These are phyloP conservation scores for Aspergillus saccharolyticus DNA, from an alignment of 495 filamentous ascomycete genomes.

Conservation along the genomic window DNA sequence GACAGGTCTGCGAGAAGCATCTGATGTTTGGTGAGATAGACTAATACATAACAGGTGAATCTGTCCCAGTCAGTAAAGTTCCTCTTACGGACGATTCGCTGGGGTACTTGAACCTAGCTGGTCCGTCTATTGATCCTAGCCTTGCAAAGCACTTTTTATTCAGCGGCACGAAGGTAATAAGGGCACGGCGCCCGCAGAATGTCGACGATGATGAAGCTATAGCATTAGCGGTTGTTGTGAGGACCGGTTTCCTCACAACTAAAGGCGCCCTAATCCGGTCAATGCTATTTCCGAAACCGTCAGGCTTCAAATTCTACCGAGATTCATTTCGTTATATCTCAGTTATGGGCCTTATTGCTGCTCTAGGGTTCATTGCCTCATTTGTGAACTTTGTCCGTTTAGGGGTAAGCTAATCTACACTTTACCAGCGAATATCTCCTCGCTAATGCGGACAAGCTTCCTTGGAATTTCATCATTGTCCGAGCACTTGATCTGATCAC, in stretches of 20 bases:
- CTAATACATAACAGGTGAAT: slow-evolving; percentile 64
- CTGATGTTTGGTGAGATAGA: not conserved
- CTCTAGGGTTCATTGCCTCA: slow-evolving; percentile 82
- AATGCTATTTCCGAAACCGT: slow-evolving; percentile 98
- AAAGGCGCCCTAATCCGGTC: slow-evolving; percentile 95
- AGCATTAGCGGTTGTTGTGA: slow-evolving; percentile 82
- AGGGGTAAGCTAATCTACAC: slow-evolving; percentile 40
- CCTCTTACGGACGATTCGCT: slow-evolving; percentile 83
- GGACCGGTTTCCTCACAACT: slow-evolving; percentile 95
- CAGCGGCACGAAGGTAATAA: slow-evolving; percentile 90
- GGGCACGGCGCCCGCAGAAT: slow-evolving; percentile 82
- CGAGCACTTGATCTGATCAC: slow-evolving; percentile 94
- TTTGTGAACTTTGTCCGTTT: slow-evolving; percentile 89
- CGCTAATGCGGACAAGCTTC: slow-evolving; percentile 45
- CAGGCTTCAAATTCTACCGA: slow-evolving; percentile 95
- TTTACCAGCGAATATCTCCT: not conserved
- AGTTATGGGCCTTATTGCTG: slow-evolving; percentile 89
- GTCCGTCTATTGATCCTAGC: slow-evolving; percentile 71
- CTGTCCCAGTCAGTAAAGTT: slow-evolving; percentile 89
- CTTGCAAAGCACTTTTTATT: slow-evolving; percentile 87
- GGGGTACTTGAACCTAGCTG: slow-evolving; percentile 62
- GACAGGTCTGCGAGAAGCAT: slow-evolving; percentile 52
- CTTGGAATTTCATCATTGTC: slow-evolving; percentile 85
- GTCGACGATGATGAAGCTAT: slow-evolving; percentile 82
- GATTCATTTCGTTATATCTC: slow-evolving; percentile 98